Percentiles rank a stretch among this genome's conserved stretches.
Evolutionary conservation across 129 eudicot species (phyloP).

Genomic region (Flaveria robusta): DNA sequence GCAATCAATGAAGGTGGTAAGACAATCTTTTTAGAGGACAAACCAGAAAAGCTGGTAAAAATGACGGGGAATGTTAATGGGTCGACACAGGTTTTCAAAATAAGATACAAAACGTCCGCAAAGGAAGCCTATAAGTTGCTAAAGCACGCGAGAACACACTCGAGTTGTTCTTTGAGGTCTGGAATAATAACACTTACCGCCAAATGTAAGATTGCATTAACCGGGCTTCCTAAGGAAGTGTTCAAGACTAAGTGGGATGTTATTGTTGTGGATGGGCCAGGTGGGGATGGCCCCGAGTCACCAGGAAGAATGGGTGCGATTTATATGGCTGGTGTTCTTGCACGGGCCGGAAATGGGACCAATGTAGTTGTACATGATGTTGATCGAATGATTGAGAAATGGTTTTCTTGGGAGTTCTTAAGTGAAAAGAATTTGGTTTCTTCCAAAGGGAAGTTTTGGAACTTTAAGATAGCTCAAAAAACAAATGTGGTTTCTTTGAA

Average conservation of each 20-base stretch:
- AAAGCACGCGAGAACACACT: slow-evolving; percentile 65
- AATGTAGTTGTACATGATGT: slow-evolving; percentile 87
- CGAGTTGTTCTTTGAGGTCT: slow-evolving; percentile 44
- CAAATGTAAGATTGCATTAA: slow-evolving; percentile 61
- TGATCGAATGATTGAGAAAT: slow-evolving; percentile 74
- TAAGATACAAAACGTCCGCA: slow-evolving; percentile 56
- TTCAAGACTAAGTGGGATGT: slow-evolving; percentile 72
- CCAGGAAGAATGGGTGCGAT: slow-evolving; percentile 92
- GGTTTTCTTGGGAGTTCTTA: slow-evolving; percentile 94
- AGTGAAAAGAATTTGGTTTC: slow-evolving; percentile 82
- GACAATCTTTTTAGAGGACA: slow-evolving; percentile 69
- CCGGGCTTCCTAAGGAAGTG: slow-evolving; percentile 58
- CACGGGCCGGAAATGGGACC: slow-evolving; percentile 66
- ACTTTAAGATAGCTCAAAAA: slow-evolving; percentile 48
- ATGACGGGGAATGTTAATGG: slow-evolving; percentile 23
- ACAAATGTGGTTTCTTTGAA: slow-evolving; percentile 24
- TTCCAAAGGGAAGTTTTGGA: slow-evolving; percentile 88
- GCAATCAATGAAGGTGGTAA: slow-evolving; percentile 56
- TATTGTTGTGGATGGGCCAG: slow-evolving; percentile 81
- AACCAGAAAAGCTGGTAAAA: slow-evolving; percentile 41
- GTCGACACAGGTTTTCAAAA: slow-evolving; percentile 36
- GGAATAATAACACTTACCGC: slow-evolving; percentile 36
- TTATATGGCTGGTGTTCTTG: slow-evolving; percentile 76
- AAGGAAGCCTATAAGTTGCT: slow-evolving; percentile 79
- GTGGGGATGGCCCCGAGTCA: slow-evolving; percentile 65